Percentiles rank a stretch among this genome's conserved stretches.
Evolutionary conservation across 306 rosid genomes (phyloP).

Genomic region (Dicorynia guianensis): DNA sequence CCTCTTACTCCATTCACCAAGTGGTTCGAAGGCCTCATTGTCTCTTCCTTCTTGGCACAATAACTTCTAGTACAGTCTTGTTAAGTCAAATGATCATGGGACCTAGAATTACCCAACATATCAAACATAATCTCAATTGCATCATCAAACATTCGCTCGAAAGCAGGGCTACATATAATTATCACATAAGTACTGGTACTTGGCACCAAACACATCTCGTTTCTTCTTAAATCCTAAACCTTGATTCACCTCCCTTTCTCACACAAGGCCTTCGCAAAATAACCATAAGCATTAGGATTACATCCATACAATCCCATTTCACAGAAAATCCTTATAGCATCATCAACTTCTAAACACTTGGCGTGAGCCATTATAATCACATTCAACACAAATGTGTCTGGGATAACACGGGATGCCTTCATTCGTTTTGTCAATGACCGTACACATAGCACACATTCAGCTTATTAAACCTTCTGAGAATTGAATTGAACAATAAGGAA

Average conservation of each 20-base stretch:
- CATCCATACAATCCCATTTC: slow-evolving; percentile 92
- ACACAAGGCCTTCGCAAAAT: slow-evolving; percentile 79
- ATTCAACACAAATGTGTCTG: slow-evolving; percentile 80
- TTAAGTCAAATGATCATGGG: slow-evolving; percentile 87
- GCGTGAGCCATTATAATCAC: slow-evolving; percentile 88
- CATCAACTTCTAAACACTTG: slow-evolving; percentile 79
- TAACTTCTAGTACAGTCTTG: slow-evolving; percentile 77
- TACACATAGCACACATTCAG: slow-evolving; percentile 70
- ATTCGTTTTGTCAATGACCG: slow-evolving; percentile 74
- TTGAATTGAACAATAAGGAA: slow-evolving; percentile 60
- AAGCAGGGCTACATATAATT: slow-evolving; percentile 70
- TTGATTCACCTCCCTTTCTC: slow-evolving; percentile 89
- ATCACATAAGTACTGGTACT: slow-evolving; percentile 69
- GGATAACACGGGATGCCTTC: slow-evolving; percentile 84
- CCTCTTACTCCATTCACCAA: slow-evolving; percentile 72
- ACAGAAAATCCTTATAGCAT: slow-evolving; percentile 71
- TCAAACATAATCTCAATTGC: slow-evolving; percentile 71
- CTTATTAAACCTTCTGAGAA: too few species aligned
- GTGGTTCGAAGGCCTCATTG: slow-evolving; percentile 66
- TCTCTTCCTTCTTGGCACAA: slow-evolving; percentile 77
- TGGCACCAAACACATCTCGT: slow-evolving; percentile 71
- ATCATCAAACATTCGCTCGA: slow-evolving; percentile 72
- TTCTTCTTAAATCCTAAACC: slow-evolving; percentile 76
- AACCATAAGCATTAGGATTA: slow-evolving; percentile 81
- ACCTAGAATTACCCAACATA: slow-evolving; percentile 71